Evolutionary conservation across 768 basidiomycete genomes (phyloP).

Genomic region (Russula abietina): DNA sequence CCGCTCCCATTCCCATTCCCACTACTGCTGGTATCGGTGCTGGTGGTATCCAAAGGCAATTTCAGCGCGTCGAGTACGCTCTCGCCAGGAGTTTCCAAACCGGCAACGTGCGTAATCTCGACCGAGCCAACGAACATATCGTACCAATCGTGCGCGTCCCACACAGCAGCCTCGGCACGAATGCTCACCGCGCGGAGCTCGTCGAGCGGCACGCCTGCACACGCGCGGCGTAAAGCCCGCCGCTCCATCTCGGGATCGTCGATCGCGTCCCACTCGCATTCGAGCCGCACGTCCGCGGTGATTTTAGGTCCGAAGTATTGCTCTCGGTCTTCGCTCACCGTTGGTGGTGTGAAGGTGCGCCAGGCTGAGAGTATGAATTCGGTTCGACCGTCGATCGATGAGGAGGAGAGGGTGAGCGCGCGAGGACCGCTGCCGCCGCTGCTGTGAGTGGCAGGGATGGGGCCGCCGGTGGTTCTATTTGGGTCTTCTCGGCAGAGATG

Average conservation of each 20-base stretch:
- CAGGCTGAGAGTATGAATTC: constrained; percentile 8
- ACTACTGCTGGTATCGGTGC: too few relatives aligned
- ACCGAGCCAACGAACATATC: neutral
- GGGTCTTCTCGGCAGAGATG: constrained; percentile 6
- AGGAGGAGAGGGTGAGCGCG: constrained; percentile 12
- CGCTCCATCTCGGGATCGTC: constrained; percentile 13
- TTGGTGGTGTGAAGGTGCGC: constrained; percentile 7
- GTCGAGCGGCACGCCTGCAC: constrained; percentile 1
- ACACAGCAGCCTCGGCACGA: constrained; percentile 7
- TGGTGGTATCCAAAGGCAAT: neutral
- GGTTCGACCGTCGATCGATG: constrained; percentile 1
- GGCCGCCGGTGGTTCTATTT: neutral
- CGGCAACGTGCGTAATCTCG: constrained; percentile 16
- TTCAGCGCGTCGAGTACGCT: constrained; percentile 17
- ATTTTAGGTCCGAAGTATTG: constrained; percentile 4
- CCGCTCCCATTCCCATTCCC: neutral
- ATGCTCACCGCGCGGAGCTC: constrained; percentile 12
- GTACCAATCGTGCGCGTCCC: constrained; percentile 12
- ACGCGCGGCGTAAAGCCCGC: constrained; percentile 6
- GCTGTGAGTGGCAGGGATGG: neutral
- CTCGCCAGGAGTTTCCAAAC: constrained; percentile 4
- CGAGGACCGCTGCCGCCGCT: neutral
- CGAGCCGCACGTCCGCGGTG: constrained; percentile 1
- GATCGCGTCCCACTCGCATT: constrained; percentile 19
- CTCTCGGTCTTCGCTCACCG: constrained; percentile 11